A percentile compares a stretch with the other conserved stretches of the same genome.
Conservation (phyloP, 768 basidiomycete species). For the Agaricus sinodeliciosus region DNA sequence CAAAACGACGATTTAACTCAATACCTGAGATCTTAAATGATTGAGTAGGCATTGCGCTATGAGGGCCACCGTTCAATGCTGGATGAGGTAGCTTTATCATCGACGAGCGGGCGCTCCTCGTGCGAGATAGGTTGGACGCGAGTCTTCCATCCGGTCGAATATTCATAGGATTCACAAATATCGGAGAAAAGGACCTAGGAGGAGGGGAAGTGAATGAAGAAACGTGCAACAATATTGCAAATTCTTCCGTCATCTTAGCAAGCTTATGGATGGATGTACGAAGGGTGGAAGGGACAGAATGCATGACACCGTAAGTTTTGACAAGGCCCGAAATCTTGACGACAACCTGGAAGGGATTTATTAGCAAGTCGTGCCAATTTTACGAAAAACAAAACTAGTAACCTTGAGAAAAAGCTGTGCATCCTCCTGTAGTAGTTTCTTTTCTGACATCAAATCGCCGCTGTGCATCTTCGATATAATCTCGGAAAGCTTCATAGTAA, state of each 20-base stretch:
- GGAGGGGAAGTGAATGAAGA: constrained; percentile 70
- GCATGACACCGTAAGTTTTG: constrained; percentile 56
- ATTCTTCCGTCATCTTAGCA: constrained; percentile 80
- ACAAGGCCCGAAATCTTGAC: constrained; percentile 70
- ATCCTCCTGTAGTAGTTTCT: constrained; percentile 64
- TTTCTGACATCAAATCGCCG: constrained; percentile 46
- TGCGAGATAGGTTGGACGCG: constrained; percentile 50
- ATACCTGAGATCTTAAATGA: constrained; percentile 19
- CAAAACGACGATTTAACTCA: background rate
- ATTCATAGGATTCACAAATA: constrained; percentile 28
- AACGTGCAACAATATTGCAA: constrained; percentile 80
- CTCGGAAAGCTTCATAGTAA: constrained; percentile 57
- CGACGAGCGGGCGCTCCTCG: constrained; percentile 46
- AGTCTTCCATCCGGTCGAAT: constrained; percentile 29
- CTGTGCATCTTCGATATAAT: constrained; percentile 54
- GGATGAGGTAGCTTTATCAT: constrained; percentile 29
- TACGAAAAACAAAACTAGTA: constrained; percentile 11
- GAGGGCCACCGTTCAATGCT: constrained; percentile 35
- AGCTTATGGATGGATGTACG: constrained; percentile 69
- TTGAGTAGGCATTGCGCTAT: constrained; percentile 43
- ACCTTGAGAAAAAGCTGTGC: constrained; percentile 83
- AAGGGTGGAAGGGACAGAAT: constrained; percentile 46
- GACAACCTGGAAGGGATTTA: constrained; percentile 44
- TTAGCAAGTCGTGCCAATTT: background rate
- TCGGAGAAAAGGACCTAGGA: constrained; percentile 54